Conservation (phyloP, 495 filamentous ascomycete genomes). For the Penicillium antarcticum region DNA sequence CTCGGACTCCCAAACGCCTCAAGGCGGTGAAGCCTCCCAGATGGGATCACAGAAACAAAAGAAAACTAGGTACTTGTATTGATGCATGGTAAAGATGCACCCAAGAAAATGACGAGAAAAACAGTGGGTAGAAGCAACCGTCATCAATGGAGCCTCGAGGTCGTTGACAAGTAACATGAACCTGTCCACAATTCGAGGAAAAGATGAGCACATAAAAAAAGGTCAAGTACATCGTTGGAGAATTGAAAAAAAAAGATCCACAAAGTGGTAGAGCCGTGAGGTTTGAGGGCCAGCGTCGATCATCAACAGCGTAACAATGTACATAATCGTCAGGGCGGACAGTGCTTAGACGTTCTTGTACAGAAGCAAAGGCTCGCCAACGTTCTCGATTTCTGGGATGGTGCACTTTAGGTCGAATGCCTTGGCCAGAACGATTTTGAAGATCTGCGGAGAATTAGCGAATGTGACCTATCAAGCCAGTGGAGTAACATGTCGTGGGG, state of each 20-base stretch:
- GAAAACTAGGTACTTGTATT: constrained; percentile 17
- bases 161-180: neutral
- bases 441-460: constrained; percentile 64
- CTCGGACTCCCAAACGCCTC: constrained; percentile 24
- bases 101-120: constrained; percentile 10
- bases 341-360: constrained; percentile 70
- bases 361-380: constrained; percentile 91
- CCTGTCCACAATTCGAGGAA: neutral
- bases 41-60: constrained; percentile 19
- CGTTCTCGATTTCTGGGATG: constrained; percentile 96
- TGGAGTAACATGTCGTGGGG: neutral
- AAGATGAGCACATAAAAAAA: constrained; percentile 12
- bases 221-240: constrained; percentile 22
- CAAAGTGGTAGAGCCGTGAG: constrained; percentile 13
- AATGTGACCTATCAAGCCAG: neutral
- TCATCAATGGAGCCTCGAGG: constrained; percentile 2
- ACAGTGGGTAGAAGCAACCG: constrained; percentile 8
- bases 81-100: constrained; percentile 5
- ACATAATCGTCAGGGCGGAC: constrained; percentile 33
- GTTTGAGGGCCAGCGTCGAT: constrained; percentile 30
- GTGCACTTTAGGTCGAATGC: constrained; percentile 98
- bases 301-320: constrained; percentile 39
- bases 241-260: constrained; percentile 17
- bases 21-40: constrained; percentile 16
- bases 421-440: constrained; percentile 98